Evolutionary conservation across 345 rosid genomes (phyloP).

Genomic region (Xanthoceras sorbifolium): DNA sequence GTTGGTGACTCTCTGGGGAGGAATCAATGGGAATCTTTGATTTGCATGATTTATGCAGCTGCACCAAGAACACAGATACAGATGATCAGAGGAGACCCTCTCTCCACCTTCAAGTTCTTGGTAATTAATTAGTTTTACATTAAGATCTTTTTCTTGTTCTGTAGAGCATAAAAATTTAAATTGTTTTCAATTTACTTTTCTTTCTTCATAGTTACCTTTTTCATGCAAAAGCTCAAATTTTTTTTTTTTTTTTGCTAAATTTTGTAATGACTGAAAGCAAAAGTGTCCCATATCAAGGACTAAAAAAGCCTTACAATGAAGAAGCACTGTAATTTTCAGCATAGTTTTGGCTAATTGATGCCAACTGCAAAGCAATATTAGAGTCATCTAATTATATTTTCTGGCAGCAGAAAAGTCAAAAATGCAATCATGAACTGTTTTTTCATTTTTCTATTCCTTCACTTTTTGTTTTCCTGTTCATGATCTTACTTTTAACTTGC

Average conservation of each 20-base stretch:
- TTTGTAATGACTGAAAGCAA: constrained; percentile 8
- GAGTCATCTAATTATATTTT: not conserved
- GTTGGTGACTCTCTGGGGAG: constrained; percentile 92
- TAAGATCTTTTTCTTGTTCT: not conserved
- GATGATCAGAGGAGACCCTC: constrained; percentile 65
- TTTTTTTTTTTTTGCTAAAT: not conserved
- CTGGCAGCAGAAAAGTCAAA: not conserved
- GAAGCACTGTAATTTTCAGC: not conserved
- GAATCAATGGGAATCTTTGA: constrained; percentile 93
- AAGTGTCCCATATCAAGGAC: not conserved
- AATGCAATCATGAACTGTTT: not conserved
- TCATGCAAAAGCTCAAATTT: not conserved
- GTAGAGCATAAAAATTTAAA: too few relatives aligned
- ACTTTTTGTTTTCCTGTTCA: constrained; percentile 3
- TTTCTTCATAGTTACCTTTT: not conserved
- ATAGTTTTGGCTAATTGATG: constrained; percentile 16
- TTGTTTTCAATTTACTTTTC: too few relatives aligned
- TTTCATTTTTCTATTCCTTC: too few relatives aligned
- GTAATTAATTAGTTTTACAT: constrained; percentile 30
- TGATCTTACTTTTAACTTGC: not conserved
- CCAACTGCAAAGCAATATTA: constrained; percentile 33
- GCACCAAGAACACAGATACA: constrained; percentile 55
- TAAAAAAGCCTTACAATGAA: not conserved
- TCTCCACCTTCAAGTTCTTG: constrained; percentile 75
- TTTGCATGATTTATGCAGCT: constrained; percentile 68